Conservation (phyloP, 139 green algal genomes). For the Pseudopediastrum boryanum region DNA sequence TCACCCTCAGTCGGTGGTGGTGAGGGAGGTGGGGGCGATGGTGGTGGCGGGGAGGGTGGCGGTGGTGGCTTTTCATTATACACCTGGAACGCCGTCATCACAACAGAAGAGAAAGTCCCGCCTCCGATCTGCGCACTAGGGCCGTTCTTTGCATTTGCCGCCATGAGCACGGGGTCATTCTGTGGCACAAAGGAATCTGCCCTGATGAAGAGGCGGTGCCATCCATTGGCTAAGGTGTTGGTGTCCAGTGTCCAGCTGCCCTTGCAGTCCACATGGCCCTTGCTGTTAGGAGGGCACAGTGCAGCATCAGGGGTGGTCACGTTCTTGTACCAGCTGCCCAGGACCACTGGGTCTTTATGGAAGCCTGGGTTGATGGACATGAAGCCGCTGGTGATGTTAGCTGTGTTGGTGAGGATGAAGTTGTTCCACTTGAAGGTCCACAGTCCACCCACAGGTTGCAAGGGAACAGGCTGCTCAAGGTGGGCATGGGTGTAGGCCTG, state of each 20-base stretch:
- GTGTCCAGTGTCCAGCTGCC: neutral
- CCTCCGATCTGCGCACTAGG: neutral
- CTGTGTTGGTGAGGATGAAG: neutral
- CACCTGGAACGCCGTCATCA: too few species aligned
- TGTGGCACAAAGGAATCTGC: neutral
- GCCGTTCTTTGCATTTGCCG: neutral
- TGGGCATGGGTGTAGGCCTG: neutral
- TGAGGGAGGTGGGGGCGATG: too few species aligned
- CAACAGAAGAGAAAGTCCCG: neutral
- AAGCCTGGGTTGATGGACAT: neutral
- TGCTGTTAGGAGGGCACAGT: neutral
- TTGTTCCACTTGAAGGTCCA: neutral
- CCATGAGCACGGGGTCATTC: neutral
- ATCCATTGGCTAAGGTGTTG: neutral
- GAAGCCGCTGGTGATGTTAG: neutral
- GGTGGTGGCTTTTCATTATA: too few species aligned
- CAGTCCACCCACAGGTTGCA: neutral
- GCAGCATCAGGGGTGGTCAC: neutral
- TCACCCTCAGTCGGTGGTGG: too few species aligned
- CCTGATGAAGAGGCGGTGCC: slow-evolving; percentile 7
- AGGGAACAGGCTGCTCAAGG: neutral
- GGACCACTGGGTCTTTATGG: neutral
- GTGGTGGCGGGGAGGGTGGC: too few species aligned
- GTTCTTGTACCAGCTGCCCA: neutral
- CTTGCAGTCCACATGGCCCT: neutral